These are phyloP conservation scores for Sergeia podlipaevii DNA, from an alignment of 208 protist genomes.

Conservation along the genomic window DNA sequence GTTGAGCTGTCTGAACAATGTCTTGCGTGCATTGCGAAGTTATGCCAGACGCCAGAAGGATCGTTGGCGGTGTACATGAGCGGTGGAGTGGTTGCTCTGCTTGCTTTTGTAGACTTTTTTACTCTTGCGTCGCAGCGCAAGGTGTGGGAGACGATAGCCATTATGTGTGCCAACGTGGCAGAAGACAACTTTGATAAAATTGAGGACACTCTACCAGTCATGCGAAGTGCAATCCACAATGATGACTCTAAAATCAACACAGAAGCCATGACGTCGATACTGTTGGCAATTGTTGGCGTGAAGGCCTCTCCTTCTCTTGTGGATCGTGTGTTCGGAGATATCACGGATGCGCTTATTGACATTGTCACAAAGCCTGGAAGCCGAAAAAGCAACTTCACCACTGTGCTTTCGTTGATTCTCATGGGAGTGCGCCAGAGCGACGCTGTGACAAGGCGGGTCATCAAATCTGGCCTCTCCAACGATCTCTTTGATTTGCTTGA, in stretches of 20 bases:
- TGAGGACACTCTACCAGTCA: constrained; percentile 47
- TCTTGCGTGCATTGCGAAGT: constrained; percentile 88
- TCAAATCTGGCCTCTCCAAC: constrained; percentile 37
- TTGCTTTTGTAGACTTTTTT: constrained; percentile 95
- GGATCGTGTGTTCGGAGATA: constrained; percentile 48
- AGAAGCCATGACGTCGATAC: constrained; percentile 51
- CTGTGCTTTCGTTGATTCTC: constrained; percentile 35
- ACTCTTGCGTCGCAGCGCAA: constrained; percentile 84
- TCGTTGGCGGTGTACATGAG: constrained; percentile 47
- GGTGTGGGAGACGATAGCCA: constrained; percentile 68
- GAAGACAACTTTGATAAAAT: constrained; percentile 45
- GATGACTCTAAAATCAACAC: constrained; percentile 70
- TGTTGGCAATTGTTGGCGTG: constrained; percentile 49
- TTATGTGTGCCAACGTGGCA: constrained; percentile 65
- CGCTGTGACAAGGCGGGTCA: constrained; percentile 25
- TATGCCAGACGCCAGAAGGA: constrained; percentile 46
- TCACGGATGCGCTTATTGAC: constrained; percentile 25
- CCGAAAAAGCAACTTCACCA: constrained; percentile 39
- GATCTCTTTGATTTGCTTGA: constrained; percentile 22
- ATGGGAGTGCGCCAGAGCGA: constrained; percentile 40
- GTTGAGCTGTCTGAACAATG: constrained; percentile 95
- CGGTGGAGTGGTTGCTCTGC: constrained; percentile 76
- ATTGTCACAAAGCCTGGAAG: constrained; percentile 29
- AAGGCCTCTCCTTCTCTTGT: constrained; percentile 33
- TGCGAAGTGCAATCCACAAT: constrained; percentile 62